Base-by-base conservation (phyloP, 2,329 filamentous ascomycete species). In the Aspergillus novofumigatus region DNA sequence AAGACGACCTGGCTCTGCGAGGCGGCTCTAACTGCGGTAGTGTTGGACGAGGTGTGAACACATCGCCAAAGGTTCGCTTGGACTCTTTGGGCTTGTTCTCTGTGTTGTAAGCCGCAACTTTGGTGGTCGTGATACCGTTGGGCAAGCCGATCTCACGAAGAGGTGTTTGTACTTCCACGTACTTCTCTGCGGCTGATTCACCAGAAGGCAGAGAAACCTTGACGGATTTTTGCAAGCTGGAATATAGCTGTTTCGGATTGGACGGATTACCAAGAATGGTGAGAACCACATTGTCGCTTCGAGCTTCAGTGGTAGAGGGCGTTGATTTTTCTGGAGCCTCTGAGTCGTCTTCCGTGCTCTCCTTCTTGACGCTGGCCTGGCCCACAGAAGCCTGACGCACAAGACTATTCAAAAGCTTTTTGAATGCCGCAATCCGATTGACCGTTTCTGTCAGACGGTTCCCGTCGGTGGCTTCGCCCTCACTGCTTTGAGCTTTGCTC, bases 181-280 rank as follows among this genome's bases (percentile, higher is more conserved):
- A 65, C 25, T 69, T 67, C 53, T 65, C 62, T 6, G 68, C 62
- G 8, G 75, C 71, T 11, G 73, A 67, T 32, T 76, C 73, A 14
- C 76, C 67, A 6, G 71, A 72, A 23, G 70, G 66, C 47, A 70
- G 51, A n/a, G 70, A 67, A 26, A 71, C 64, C 41, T 69, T 69
- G 48, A 69, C 64, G 1, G 73, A 71, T 54, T 83, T 80, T 62
- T 89, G 90, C 51, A 96, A 78, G 72, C 92, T 96, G 3, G 93
- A 96, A 71, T 94, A 97, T 3, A 97, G 79, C 59, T 93, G 89
- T 64, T 86, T 88, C 38, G 89, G 83, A 49, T 86, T 86, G 1
- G 87, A 86, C 44, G 89, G 89, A 63, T 86, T 89, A 54, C 90
- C 91, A 63, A 86, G 87, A 1, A 96, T 78, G 0, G 90, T 93